These are phyloP conservation scores for Hortiboletus campestris DNA, from an alignment of 768 basidiomycete species.

Conservation along the genomic window DNA sequence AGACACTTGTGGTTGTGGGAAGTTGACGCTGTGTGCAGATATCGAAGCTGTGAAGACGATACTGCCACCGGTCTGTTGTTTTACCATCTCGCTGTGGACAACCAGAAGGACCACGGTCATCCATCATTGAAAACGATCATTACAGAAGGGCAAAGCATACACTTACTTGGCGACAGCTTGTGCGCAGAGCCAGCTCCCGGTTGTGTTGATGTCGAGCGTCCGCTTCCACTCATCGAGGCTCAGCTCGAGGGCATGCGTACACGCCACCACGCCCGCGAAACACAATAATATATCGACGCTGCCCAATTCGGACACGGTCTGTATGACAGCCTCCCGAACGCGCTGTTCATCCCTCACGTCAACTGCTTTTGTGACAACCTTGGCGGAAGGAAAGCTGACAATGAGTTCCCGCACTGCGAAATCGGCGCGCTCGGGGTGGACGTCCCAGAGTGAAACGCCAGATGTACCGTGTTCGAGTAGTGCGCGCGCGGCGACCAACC, in stretches of 20 bases:
- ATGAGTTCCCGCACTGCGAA: slow-evolving; percentile 19
- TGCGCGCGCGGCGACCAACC: slow-evolving; percentile 36
- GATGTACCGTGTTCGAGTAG: slow-evolving; percentile 45
- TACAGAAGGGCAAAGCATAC: neutral
- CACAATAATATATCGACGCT: slow-evolving; percentile 40
- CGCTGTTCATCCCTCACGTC: slow-evolving; percentile 31
- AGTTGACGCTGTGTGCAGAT: slow-evolving; percentile 41
- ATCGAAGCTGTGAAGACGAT: slow-evolving; percentile 44
- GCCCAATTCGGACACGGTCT: slow-evolving; percentile 31
- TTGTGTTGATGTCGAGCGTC: slow-evolving; percentile 42
- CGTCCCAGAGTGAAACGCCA: slow-evolving; percentile 27
- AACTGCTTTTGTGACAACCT: slow-evolving; percentile 33
- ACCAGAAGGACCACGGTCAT: neutral
- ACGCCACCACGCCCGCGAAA: slow-evolving; percentile 42
- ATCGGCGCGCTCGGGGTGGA: slow-evolving; percentile 10
- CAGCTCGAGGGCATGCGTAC: slow-evolving; percentile 34
- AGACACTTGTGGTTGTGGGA: slow-evolving; percentile 41
- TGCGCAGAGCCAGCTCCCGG: slow-evolving; percentile 46
- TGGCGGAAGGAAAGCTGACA: slow-evolving; percentile 29
- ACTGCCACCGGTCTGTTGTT: slow-evolving; percentile 39
- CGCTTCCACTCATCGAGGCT: slow-evolving; percentile 35
- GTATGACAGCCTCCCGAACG: slow-evolving; percentile 27
- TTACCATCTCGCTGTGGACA: slow-evolving; percentile 39
- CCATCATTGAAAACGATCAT: neutral
- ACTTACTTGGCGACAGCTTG: slow-evolving; percentile 40